Conservation (phyloP, 2,329 filamentous ascomycete species). For the Trichophaea hybrida region DNA sequence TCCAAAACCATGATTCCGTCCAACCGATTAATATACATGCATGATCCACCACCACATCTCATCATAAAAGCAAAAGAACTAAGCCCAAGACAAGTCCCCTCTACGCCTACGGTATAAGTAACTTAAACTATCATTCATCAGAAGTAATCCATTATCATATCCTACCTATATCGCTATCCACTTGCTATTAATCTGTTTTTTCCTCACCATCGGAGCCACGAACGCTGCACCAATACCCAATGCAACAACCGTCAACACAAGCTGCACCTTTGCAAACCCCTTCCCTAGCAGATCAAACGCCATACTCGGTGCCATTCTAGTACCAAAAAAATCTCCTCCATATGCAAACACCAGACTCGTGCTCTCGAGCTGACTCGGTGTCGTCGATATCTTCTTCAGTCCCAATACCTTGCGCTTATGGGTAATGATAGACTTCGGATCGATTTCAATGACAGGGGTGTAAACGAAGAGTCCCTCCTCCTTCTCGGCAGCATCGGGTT, state of each 20-base stretch:
- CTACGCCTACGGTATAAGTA: too few species aligned
- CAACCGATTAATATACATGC: too few species aligned
- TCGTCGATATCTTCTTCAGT: constrained; percentile 56
- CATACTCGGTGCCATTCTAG: constrained; percentile 70
- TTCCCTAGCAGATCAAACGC: constrained; percentile 87
- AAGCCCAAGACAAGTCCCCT: too few species aligned
- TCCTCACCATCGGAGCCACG: constrained; percentile 61
- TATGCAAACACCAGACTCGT: constrained; percentile 81
- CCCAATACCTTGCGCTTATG: constrained; percentile 73
- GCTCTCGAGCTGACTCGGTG: constrained; percentile 73
- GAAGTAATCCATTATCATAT: too few species aligned
- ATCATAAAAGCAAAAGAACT: too few species aligned
- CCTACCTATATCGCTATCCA: constrained; percentile 11
- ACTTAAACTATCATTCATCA: too few species aligned
- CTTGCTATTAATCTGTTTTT: constrained; percentile 37
- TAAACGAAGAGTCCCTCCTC: constrained; percentile 77
- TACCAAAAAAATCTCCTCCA: constrained; percentile 78
- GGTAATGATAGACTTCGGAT: constrained; percentile 64
- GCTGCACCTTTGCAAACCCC: constrained; percentile 79
- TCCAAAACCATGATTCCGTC: too few species aligned
- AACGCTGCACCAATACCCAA: constrained; percentile 61
- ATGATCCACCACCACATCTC: too few species aligned
- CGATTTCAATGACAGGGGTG: constrained; percentile 61
- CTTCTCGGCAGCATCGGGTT: constrained; percentile 61
- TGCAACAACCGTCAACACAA: constrained; percentile 70